Conservation (phyloP, 306 rosid species). For the Mucuna pruriens region DNA sequence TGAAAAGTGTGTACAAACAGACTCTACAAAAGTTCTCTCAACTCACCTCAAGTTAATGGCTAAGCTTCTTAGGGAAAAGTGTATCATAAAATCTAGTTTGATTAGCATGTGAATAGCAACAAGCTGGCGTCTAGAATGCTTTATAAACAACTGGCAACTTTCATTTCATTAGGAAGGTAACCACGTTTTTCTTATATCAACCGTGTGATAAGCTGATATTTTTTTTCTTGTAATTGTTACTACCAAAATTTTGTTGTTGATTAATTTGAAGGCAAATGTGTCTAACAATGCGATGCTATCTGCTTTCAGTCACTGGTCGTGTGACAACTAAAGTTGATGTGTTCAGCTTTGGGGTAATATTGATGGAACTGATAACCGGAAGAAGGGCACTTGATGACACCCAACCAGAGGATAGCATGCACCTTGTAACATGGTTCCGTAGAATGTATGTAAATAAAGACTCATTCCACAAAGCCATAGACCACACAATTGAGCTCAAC, state of each 20-base stretch:
- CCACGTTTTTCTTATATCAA: background rate
- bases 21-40: too few relatives aligned
- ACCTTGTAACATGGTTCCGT: constrained; percentile 8
- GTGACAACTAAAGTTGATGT: constrained; percentile 6
- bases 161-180: background rate
- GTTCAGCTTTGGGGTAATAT: constrained; percentile 8
- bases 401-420: constrained; percentile 6
- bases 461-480: background rate
- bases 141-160: background rate
- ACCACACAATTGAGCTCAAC: background rate
- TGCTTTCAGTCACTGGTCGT: background rate
- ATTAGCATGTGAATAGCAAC: background rate
- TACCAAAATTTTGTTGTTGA: background rate
- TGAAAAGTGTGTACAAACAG: too few relatives aligned
- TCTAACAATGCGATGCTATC: background rate
- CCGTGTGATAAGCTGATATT: background rate
- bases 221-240: background rate
- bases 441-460: background rate
- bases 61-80: background rate
- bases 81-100: background rate
- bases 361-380: background rate
- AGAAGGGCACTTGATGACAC: background rate
- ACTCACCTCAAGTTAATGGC: background rate
- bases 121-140: background rate
- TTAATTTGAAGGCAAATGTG: background rate